phyloP scores from a whole-genome alignment of 2,329 filamentous ascomycete species.

The Ceratocystis lukuohia region DNA sequence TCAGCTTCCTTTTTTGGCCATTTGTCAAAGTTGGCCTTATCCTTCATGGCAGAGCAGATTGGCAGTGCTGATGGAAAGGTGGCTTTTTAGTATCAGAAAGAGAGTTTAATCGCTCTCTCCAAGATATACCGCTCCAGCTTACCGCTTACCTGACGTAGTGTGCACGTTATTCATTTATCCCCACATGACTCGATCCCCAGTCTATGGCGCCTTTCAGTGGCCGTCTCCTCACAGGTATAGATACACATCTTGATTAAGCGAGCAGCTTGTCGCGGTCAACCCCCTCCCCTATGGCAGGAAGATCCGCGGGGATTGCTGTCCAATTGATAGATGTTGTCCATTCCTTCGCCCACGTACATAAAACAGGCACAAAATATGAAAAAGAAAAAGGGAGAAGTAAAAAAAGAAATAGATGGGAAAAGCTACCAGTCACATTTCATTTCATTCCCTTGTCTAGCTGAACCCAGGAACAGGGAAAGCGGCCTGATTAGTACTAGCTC shows the following conservation, averaged over 20 bases:
- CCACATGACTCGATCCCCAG: neutral
- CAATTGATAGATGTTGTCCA: neutral
- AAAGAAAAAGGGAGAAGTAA: neutral
- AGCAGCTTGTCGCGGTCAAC: neutral
- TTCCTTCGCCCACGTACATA: neutral
- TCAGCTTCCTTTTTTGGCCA: neutral
- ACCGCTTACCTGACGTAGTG: neutral
- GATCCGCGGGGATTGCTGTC: neutral
- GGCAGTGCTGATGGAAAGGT: neutral
- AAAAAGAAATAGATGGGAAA: neutral
- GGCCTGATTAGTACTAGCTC: neutral
- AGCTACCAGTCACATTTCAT: neutral
- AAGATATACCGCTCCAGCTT: neutral
- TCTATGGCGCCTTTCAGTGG: neutral
- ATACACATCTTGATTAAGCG: neutral
- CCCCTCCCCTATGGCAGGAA: neutral
- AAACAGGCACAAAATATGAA: neutral
- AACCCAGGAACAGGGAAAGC: conserved; percentile 3
- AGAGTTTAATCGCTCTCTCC: neutral
- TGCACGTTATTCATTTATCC: neutral
- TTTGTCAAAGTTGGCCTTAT: neutral
- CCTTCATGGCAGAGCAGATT: neutral
- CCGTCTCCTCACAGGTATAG: neutral
- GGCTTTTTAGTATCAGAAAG: neutral
- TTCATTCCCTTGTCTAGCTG: conserved; percentile 4